Evolutionary conservation across 345 rosid genomes (phyloP).

Genomic region (Citrus sp.): DNA sequence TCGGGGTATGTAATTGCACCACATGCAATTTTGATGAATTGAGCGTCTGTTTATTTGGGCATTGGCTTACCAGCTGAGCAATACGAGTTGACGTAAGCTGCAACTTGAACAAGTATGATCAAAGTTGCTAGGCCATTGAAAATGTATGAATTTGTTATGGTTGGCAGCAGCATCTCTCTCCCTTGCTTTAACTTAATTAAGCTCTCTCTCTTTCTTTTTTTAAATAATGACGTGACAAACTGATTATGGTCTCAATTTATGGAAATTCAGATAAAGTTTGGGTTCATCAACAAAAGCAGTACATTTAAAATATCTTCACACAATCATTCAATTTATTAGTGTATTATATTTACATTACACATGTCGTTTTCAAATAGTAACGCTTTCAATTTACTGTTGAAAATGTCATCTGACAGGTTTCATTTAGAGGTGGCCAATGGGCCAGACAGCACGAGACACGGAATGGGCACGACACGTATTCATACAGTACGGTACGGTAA

Average conservation of each 20-base stretch:
- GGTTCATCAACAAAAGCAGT: not conserved
- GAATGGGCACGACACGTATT: rapidly evolving
- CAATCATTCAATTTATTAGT: not conserved
- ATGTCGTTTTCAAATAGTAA: not conserved
- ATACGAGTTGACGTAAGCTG: too few species aligned
- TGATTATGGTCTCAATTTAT: not conserved
- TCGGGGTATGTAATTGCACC: too few species aligned
- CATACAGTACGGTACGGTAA: rapidly evolving
- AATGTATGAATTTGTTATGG: not conserved
- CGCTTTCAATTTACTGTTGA: not conserved
- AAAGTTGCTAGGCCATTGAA: not conserved
- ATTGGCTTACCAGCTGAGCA: too few species aligned
- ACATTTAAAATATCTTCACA: not conserved
- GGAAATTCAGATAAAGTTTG: not conserved
- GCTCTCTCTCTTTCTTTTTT: not conserved
- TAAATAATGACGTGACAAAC: not conserved
- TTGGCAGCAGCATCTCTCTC: not conserved
- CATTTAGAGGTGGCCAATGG: too few species aligned
- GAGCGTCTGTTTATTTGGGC: too few species aligned
- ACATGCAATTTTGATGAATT: too few species aligned
- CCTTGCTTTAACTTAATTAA: not conserved
- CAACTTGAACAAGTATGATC: not conserved
- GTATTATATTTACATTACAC: not conserved
- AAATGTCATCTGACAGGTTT: not conserved
- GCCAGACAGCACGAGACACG: rapidly evolving